Percentiles rank a stretch among this genome's conserved stretches.
These are phyloP conservation scores for Chrysanthemum seticuspe DNA, from an alignment of 129 eudicot genomes.

Conservation along the genomic window DNA sequence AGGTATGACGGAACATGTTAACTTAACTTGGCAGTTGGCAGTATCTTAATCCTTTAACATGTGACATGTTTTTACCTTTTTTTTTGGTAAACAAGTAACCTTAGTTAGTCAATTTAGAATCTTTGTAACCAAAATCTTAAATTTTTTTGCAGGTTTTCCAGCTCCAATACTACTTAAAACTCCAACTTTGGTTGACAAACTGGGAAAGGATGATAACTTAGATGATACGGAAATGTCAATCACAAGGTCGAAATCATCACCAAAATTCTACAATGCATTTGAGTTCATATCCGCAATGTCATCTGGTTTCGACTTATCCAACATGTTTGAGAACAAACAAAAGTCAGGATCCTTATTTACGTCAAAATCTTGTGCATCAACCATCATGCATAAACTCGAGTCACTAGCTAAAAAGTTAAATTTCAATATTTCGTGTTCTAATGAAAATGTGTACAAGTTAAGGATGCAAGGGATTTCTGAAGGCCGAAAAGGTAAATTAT, in stretches of 20 bases:
- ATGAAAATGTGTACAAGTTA: conserved; percentile 25
- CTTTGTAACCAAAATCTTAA: neutral
- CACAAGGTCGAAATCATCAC: conserved; percentile 21
- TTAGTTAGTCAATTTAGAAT: too few relatives aligned
- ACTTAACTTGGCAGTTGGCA: too few relatives aligned
- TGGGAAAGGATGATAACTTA: neutral
- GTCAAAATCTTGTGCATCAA: conserved; percentile 20
- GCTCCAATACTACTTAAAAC: conserved; percentile 1
- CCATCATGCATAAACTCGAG: conserved; percentile 27
- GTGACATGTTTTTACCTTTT: too few relatives aligned
- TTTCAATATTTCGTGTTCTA: conserved; percentile 28
- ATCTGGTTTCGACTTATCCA: conserved; percentile 76
- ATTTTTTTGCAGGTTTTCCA: conserved; percentile 3
- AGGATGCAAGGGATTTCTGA: conserved; percentile 30
- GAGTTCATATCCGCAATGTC: conserved; percentile 39
- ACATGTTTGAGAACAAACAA: conserved; percentile 29
- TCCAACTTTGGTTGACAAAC: neutral
- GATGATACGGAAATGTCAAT: conserved; percentile 1
- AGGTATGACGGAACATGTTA: neutral
- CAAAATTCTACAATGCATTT: conserved; percentile 76
- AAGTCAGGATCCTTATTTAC: conserved; percentile 30
- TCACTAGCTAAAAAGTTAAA: conserved; percentile 27
- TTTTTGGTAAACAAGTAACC: too few relatives aligned
- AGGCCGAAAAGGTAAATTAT: conserved; percentile 31
- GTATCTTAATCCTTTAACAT: too few relatives aligned